These are phyloP conservation scores for Penicillium silybi DNA, from an alignment of 495 filamentous ascomycete genomes.

Conservation along the genomic window DNA sequence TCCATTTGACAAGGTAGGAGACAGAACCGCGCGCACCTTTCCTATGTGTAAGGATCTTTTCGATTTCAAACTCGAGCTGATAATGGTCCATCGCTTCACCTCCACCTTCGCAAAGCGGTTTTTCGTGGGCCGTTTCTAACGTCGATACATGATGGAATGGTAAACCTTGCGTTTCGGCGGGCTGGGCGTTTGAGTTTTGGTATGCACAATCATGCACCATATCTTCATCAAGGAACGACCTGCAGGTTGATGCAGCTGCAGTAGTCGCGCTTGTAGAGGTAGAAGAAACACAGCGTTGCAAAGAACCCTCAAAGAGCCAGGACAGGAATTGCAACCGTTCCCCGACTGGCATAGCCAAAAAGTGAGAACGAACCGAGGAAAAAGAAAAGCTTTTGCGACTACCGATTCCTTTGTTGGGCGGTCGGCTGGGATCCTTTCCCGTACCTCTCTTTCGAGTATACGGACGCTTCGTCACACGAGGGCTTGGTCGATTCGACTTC, in stretches of 20 bases:
- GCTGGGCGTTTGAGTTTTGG: not conserved
- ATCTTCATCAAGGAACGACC: not conserved
- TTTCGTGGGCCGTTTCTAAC: not conserved
- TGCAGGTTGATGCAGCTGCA: not conserved
- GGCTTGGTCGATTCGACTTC: not conserved
- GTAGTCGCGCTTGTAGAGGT: not conserved
- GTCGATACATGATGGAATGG: not conserved
- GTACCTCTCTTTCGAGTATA: not conserved
- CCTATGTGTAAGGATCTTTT: not conserved
- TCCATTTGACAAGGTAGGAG: conserved; percentile 1
- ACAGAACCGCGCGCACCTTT: not conserved
- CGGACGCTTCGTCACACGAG: not conserved
- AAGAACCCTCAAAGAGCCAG: not conserved
- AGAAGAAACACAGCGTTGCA: not conserved
- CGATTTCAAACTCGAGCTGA: not conserved
- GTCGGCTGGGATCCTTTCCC: not conserved
- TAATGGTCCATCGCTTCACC: not conserved
- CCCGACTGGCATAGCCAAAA: not conserved
- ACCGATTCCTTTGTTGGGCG: not conserved
- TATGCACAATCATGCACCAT: not conserved
- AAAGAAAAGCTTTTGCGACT: not conserved
- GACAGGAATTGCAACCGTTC: not conserved
- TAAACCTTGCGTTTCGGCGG: not conserved
- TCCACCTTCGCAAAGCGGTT: not conserved
- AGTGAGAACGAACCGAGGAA: not conserved